Evolutionary conservation across 345 rosid species (phyloP).

Genomic region (Firmiana major): DNA sequence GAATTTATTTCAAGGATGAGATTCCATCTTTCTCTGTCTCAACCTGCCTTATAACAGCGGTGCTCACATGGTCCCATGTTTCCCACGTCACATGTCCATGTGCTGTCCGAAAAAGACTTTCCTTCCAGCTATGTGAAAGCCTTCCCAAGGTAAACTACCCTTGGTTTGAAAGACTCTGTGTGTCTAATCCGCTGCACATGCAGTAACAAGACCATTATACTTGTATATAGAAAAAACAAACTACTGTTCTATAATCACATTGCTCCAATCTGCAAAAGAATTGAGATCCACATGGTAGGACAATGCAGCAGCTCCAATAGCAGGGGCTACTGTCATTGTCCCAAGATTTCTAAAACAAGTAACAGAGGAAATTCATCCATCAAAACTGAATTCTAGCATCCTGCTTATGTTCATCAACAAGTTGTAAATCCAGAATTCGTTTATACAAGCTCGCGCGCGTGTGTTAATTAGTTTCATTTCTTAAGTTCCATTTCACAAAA

Average conservation of each 20-base stretch:
- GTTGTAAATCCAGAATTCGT: background rate
- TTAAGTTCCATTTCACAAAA: too few relatives aligned
- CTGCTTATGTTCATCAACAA: background rate
- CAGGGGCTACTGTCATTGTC: background rate
- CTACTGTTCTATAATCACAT: background rate
- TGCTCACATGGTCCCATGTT: conserved; percentile 69
- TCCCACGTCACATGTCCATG: conserved; percentile 54
- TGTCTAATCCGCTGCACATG: conserved; percentile 32
- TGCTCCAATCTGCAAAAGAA: background rate
- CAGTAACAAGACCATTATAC: conserved; percentile 17
- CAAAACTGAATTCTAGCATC: background rate
- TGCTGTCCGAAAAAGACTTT: conserved; percentile 53
- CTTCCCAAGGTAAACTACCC: conserved; percentile 8
- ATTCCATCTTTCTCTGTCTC: conserved; percentile 23
- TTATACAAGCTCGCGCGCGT: too few relatives aligned
- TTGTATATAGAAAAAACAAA: background rate
- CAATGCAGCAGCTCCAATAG: conserved; percentile 11
- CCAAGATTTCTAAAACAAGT: background rate
- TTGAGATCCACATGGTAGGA: background rate
- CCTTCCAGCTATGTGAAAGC: conserved; percentile 38
- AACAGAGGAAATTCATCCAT: background rate
- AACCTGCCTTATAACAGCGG: conserved; percentile 27
- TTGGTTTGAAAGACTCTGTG: conserved; percentile 22
- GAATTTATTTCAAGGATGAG: conserved; percentile 33
- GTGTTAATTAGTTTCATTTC: background rate